Evolutionary conservation across 352 stramenopile species (phyloP), one percentile per base, ranked within the genome.

Genomic region (Pythium monospermum): DNA sequence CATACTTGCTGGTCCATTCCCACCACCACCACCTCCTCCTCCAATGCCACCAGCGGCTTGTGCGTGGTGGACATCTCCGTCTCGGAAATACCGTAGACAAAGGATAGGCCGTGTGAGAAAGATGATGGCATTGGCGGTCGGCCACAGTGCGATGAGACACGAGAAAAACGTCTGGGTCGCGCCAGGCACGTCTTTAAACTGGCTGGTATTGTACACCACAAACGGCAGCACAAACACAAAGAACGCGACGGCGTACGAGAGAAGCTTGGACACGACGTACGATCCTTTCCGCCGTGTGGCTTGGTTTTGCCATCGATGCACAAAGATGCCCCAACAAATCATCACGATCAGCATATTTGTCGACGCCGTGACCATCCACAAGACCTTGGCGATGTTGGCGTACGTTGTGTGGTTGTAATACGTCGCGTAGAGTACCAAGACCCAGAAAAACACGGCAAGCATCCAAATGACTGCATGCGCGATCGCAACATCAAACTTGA

Each of bases 391-490:
- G 2, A 75, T 64, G 30, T 78, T 49, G 26, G 71, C 54, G 42
- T 81, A 76, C 11, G 50, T 25, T 8, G 53, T 53, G 21, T 62
- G 72, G 23, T 71, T 33, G 46, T 85, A 83, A 57, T 88, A 87
- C 25, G 64, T 68, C 18, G 76, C 71, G 48, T 88, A 90, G 10
- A 91, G 57, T 44, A 89, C 72, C 3, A 93, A 61, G 1, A 86
- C 64, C 66, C 69, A 90, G 53, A 85, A 93, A 25, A 93, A 81
- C 6, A 90, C 63, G 1, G 85, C 66, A 18, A 84, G 42, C 58
- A 88, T 73, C 82, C 82, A 93, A 27, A 93, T 87, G 40, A 90
- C 64, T 1, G 72, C 71, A 47, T 93, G 83, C 0, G 77, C 72
- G 49, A 90, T 87, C 13, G 69, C 69, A 19, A 93, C 76, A 40